Base-by-base conservation (phyloP, 148 eudicot species). In the Cornus florida region DNA sequence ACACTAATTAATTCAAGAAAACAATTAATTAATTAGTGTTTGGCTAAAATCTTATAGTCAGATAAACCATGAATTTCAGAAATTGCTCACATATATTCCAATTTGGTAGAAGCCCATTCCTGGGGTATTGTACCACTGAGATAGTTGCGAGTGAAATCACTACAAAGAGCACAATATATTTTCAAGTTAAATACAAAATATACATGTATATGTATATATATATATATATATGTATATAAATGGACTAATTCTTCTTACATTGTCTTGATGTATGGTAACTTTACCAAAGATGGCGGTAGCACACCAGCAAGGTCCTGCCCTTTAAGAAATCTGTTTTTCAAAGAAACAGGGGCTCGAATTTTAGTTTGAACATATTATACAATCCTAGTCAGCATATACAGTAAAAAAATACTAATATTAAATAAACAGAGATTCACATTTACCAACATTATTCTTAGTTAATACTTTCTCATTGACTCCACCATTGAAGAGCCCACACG, bases 291-390 rank as follows among this genome's bases (percentile, higher is more conserved):
- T 57, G 65, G 76, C 32, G 89, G 89, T 59, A 87, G 89, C 33
- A 74, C 72, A 19, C 89, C 89, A 60, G 75, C 66, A 71, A 87
- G 89, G 78, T 77, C 76, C 79, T 84, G 87, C 69, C 89, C 89
- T 78, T 79, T 84, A 22, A 87, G 83, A 77, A 43, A 82, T 77
- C 90, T 85, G 83, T 74, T 3, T 53, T 2, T 12, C 70, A 79
- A 75, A 28, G 33, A 50, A 69, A 72, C 20, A 9, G 1, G 56
- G 20, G 62, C 6, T 59, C 28, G 33, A 2, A 31, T 53, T 24
- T 56, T 53, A 12, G n/a, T 33, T 33, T 1, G 3, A 33, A 33
- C 1, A 33, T 33, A 33, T 33, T 33, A 33, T 33, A 33, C 3
- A 33, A 33, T 33, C 35, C n/a, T n/a, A n/a, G n/a, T n/a, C n/a